Percentiles rank a stretch among this genome's conserved stretches.
phyloP scores from a whole-genome alignment of 1,284 basidiomycete genomes.

The Apiotrichum montevideense region DNA sequence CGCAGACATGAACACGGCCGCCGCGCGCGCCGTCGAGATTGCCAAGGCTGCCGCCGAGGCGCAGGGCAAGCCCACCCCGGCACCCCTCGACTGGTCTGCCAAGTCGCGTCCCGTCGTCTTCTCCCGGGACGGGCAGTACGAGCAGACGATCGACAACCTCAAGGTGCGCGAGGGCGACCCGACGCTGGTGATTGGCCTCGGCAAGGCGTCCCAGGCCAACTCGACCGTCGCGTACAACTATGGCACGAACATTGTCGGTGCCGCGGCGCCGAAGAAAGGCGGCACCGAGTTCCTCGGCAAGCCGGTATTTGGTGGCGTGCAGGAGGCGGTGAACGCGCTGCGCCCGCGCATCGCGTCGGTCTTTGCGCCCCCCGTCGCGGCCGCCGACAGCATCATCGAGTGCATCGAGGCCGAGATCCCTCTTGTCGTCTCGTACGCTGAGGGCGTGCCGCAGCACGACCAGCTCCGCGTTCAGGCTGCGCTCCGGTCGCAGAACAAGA shows the following conservation, averaged over 20 bases:
- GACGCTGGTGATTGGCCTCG: conserved; percentile 70
- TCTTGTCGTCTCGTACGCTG: conserved; percentile 86
- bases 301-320: conserved; percentile 82
- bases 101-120: conserved; percentile 8
- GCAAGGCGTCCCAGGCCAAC: conserved; percentile 20
- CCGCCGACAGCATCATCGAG: conserved; percentile 86
- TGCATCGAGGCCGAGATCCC: conserved; percentile 91
- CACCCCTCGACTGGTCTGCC: not conserved
- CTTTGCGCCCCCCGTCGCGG: conserved; percentile 38
- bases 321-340: conserved; percentile 56
- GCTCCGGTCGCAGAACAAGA: conserved; percentile 81
- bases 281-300: conserved; percentile 82
- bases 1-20: conserved; percentile 16
- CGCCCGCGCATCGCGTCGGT: conserved; percentile 17
- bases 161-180: conserved; percentile 82
- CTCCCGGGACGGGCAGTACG: conserved; percentile 48
- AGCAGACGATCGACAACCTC: conserved; percentile 76
- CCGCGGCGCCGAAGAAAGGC: conserved; percentile 89
- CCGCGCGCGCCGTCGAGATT: conserved; percentile 14
- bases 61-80: not conserved
- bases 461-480: conserved; percentile 68
- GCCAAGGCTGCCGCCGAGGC: not conserved
- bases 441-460: conserved; percentile 64
- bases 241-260: conserved; percentile 92
- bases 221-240: conserved; percentile 39